Evolutionary conservation across 176 grass and related monocot genomes (phyloP), one percentile per base, ranked within the genome.

Genomic region (Aegilops sharonensis): DNA sequence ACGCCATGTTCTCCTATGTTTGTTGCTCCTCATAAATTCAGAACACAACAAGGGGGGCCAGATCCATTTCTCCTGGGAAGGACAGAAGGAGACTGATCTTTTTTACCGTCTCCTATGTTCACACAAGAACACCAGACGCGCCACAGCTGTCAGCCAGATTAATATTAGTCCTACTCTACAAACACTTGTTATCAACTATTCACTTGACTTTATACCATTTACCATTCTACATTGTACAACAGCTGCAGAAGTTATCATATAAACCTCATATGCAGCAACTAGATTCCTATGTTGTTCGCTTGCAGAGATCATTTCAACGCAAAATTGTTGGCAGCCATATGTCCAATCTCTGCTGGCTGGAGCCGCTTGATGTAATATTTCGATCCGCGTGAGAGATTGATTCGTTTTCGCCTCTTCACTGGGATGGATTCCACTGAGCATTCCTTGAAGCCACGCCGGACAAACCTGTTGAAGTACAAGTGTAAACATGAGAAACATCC

Each of bases 291-390:
- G 13, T 13, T 75, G 24, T 36, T 66, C 54, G n/a, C 78, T 39
- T 85, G 2, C 32, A 5, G 9, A 52, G 43, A 34, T 85, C 47
- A 85, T 80, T 82, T 87, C 37, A 86, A 43, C 7, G 90, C 87
- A 81, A 86, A 64, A 14, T 73, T 82, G 1, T 84, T 85, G n/a
- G 89, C 80, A 34, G 81, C 66, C 36, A 88, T 74, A 15, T 89
- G 81, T 9, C 84, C 84, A 25, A 87, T 24, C 57, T 89, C 89
- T 68, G 79, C 84, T 50, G 75, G 83, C 75, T 87, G 87, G 23
- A 98, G 84, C 43, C 4, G 71, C 74, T 98, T 98, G 21, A 91
- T 98, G 78, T 98, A 98, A 61, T 92, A 98, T 84, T 98, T 98
- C 5, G 96, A 95, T 72, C 96, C 96, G 23, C 91, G 91, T 2